A percentile compares a stretch with the other conserved stretches of the same genome.
Conservation (phyloP, 192 early-diverging fungal genomes). For the Podila verticillata region DNA sequence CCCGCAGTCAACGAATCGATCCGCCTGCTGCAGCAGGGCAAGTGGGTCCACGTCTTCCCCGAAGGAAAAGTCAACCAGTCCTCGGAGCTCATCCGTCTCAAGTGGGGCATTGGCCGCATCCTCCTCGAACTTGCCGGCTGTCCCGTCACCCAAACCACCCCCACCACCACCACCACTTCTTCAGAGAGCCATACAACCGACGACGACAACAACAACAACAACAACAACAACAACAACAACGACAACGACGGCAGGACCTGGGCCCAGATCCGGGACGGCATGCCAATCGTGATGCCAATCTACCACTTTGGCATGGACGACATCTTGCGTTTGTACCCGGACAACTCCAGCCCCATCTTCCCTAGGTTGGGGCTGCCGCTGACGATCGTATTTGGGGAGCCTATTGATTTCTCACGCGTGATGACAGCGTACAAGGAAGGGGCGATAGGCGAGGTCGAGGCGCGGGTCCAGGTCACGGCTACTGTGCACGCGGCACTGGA, state of each 20-base stretch:
- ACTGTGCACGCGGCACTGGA: slow-evolving; percentile 56
- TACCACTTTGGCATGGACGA: slow-evolving; percentile 64
- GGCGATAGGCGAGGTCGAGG: slow-evolving; percentile 57
- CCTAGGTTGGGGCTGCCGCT: slow-evolving; percentile 63
- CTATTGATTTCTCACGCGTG: slow-evolving; percentile 72
- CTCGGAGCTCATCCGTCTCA: slow-evolving; percentile 67
- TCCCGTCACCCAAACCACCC: slow-evolving; percentile 55
- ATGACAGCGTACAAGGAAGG: slow-evolving; percentile 63
- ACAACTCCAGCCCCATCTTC: slow-evolving; percentile 57
- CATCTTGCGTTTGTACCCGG: slow-evolving; percentile 65
- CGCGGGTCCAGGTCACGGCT: slow-evolving; percentile 65
- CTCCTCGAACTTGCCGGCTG: slow-evolving; percentile 77
- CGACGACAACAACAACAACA: too few species aligned
- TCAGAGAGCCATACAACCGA: background rate
- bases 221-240: background rate
- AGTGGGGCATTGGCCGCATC: slow-evolving; percentile 90
- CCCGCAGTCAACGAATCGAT: slow-evolving; percentile 83
- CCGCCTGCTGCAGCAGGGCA: slow-evolving; percentile 67
- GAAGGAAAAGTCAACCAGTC: slow-evolving; percentile 80
- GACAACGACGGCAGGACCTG: slow-evolving; percentile 73
- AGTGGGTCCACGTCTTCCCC: slow-evolving; percentile 91
- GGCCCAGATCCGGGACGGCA: slow-evolving; percentile 20
- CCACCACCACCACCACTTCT: background rate
- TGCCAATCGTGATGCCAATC: slow-evolving; percentile 48
- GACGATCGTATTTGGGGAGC: slow-evolving; percentile 75